Percentiles rank a stretch among this genome's conserved stretches.
These are phyloP conservation scores for Taphrina communis DNA, from an alignment of 1,139 yeast genomes.

Conservation along the genomic window DNA sequence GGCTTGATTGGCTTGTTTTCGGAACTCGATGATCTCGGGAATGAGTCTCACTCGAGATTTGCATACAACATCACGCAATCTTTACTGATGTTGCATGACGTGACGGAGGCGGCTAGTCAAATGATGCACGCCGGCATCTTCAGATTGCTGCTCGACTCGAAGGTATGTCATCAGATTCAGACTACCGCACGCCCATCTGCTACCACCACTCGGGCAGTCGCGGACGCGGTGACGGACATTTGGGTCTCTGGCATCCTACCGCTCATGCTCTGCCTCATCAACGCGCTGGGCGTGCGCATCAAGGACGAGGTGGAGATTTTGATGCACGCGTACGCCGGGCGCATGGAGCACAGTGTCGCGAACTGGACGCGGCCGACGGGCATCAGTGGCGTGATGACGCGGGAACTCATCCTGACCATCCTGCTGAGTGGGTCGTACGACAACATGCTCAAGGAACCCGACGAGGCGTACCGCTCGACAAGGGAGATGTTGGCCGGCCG, in stretches of 20 bases:
- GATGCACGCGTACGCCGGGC: constrained; percentile 20
- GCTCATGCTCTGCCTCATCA: constrained; percentile 14
- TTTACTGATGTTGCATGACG: constrained; percentile 2
- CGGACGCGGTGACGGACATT: not conserved
- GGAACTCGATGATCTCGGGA: not conserved
- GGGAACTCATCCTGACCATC: constrained; percentile 15
- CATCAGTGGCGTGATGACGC: constrained; percentile 3
- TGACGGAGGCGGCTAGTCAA: constrained; percentile 21
- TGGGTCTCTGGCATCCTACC: constrained; percentile 27
- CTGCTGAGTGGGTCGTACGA: constrained; percentile 24
- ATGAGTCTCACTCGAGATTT: not conserved
- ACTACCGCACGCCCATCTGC: not conserved
- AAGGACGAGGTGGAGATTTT: constrained; percentile 16
- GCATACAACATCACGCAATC: constrained; percentile 3
- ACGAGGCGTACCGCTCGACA: constrained; percentile 5
- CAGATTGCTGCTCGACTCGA: constrained; percentile 19
- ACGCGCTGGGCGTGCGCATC: constrained; percentile 25
- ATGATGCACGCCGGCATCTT: constrained; percentile 27
- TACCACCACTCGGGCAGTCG: not conserved
- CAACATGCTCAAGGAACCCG: constrained; percentile 17
- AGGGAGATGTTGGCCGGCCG: constrained; percentile 6
- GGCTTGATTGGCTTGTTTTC: constrained; percentile 10
- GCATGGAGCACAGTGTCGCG: constrained; percentile 17
- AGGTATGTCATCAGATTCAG: constrained; percentile 5
- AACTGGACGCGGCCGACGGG: constrained; percentile 15